Evolutionary conservation across 495 filamentous ascomycete genomes (phyloP), one percentile per base, ranked within the genome.

Genomic region (Aspergillus hancockii): DNA sequence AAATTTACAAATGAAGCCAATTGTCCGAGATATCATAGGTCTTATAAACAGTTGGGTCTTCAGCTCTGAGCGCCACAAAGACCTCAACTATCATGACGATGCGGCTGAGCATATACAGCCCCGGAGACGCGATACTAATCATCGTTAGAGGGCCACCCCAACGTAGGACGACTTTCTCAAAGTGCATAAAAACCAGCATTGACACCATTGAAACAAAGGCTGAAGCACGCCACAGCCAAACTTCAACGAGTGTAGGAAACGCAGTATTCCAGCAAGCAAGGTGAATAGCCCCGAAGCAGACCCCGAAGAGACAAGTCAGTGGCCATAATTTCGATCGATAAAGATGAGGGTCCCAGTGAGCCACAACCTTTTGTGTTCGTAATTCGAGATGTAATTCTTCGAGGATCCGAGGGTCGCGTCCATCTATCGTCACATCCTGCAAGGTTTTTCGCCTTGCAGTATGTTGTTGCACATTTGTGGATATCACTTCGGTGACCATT

Each of bases 141-240:
- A 71, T 51, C 9, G 69, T 71, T 51, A 71, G 52, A 34, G 64
- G 60, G 14, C 71, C 72, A 19, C 62, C 58, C 67, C 70, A 72
- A 2, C 68, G 62, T 19, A 73, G 45, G 23, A 70, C 60, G 40
- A 73, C 68, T 52, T 68, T 71, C 51, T 72, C 63, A 53, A 66
- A 75, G 32, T 75, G 69, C 71, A 75, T 75, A 57, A 73, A 72
- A 22, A 72, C 58, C 30, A 74, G 47, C 31, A 55, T 30, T 23
- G 53, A 55, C 10, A 55, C 5, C 36, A 55, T 55, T 7, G 70
- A 74, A 5, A 61, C 53, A 45, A 71, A 63, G 16, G 64, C 70
- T 12, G 71, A 61, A n/a, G 47, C 59, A 18, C 70, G 68, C 71
- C 71, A 73, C 16, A 73, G 58, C 70, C 68, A 55, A 14, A 23